Conservation (phyloP, 805 yeast species). For the Clavispora fructus region DNA sequence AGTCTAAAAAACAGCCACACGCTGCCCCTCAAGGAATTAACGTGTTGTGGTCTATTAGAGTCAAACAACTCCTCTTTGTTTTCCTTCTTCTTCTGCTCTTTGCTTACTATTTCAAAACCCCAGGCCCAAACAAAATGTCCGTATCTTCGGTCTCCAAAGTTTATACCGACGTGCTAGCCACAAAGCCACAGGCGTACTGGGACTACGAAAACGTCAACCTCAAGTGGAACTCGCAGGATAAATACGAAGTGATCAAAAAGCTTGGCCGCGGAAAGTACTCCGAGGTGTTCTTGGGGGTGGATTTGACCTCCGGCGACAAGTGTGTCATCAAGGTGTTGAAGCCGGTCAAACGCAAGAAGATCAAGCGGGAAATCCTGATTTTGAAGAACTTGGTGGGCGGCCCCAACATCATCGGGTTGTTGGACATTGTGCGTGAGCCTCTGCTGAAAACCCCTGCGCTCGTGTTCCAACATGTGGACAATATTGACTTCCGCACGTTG, state of each 20-base stretch:
- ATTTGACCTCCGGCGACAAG: conserved; percentile 52
- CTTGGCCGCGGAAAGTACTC: conserved; percentile 92
- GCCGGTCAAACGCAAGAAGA: conserved; percentile 90
- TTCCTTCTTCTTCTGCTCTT: conserved; percentile 1
- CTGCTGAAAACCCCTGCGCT: conserved; percentile 82
- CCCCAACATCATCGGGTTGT: conserved; percentile 67
- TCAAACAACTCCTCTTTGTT: neutral
- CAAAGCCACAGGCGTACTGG: conserved; percentile 80
- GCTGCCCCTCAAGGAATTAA: neutral
- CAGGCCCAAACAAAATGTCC: conserved; percentile 6
- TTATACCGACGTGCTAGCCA: conserved; percentile 71
- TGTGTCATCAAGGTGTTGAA: conserved; percentile 88
- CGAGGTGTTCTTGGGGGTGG: conserved; percentile 85
- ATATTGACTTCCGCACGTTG: conserved; percentile 79
- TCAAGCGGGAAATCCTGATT: conserved; percentile 84
- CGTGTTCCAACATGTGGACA: conserved; percentile 78
- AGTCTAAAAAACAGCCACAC: neutral
- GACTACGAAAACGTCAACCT: conserved; percentile 66
- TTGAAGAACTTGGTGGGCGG: conserved; percentile 81
- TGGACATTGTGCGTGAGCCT: conserved; percentile 85
- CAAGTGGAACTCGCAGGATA: conserved; percentile 80
- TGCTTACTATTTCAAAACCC: neutral
- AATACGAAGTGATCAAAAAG: conserved; percentile 78
- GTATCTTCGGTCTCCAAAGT: conserved; percentile 64
- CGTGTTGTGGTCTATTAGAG: neutral